Evolutionary conservation across 805 yeast genomes (phyloP).

Genomic region (Isabelozyma gotoi): DNA sequence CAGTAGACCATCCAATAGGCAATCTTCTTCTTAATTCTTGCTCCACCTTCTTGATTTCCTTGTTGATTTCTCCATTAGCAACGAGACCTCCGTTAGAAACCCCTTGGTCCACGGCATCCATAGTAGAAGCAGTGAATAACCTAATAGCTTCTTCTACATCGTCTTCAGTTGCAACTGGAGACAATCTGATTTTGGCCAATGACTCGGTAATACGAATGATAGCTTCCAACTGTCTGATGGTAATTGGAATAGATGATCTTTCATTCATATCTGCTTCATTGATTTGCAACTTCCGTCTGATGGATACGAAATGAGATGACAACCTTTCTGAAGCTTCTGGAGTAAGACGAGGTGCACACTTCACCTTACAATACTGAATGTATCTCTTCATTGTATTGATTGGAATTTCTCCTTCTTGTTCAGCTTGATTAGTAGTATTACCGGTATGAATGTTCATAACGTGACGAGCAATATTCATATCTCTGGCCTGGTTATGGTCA

Average conservation of each 20-base stretch:
- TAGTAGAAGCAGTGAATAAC: slow-evolving; percentile 92
- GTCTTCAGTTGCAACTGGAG: slow-evolving; percentile 79
- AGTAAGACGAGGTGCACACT: slow-evolving; percentile 90
- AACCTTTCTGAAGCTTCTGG: slow-evolving; percentile 87
- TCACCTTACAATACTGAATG: slow-evolving; percentile 83
- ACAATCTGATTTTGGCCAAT: slow-evolving; percentile 79
- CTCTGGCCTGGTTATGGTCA: slow-evolving; percentile 84
- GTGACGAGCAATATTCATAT: slow-evolving; percentile 87
- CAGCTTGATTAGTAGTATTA: slow-evolving; percentile 45
- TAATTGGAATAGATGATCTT: slow-evolving; percentile 93
- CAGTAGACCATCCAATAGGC: slow-evolving; percentile 96
- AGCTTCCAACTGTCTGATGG: slow-evolving; percentile 97
- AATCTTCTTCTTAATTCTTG: slow-evolving; percentile 83
- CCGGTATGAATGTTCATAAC: slow-evolving; percentile 95
- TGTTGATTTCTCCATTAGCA: slow-evolving; percentile 58
- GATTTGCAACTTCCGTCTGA: slow-evolving; percentile 77
- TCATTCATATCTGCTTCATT: slow-evolving; percentile 81
- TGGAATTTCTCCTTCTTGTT: slow-evolving; percentile 80
- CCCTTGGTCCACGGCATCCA: slow-evolving; percentile 86
- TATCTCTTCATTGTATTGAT: slow-evolving; percentile 89
- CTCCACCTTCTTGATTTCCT: slow-evolving; percentile 78
- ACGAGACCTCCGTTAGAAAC: slow-evolving; percentile 43
- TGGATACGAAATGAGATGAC: slow-evolving; percentile 88
- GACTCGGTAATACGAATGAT: slow-evolving; percentile 94
- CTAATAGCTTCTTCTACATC: slow-evolving; percentile 97